A percentile compares a stretch with the other conserved stretches of the same genome.
Conservation (phyloP, 2,329 filamentous ascomycete genomes). For the Aspergillus vadensis region DNA sequence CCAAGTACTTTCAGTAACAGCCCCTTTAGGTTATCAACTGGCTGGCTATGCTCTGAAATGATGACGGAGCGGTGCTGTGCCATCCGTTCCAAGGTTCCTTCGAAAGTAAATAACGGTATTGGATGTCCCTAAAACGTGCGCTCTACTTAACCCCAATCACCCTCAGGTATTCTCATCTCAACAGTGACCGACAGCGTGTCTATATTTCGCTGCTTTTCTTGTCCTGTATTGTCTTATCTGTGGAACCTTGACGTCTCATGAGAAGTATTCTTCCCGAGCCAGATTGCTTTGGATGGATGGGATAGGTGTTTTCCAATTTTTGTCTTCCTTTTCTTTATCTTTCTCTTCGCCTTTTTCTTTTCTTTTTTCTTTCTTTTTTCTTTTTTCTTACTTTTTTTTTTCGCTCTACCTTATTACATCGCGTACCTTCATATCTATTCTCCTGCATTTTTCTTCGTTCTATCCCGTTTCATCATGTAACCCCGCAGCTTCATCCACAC, state of each 20-base stretch:
- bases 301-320: neutral
- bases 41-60: conserved; percentile 21
- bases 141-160: neutral
- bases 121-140: neutral
- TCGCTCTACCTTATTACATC: neutral
- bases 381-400: neutral
- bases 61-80: neutral
- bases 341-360: neutral
- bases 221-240: neutral
- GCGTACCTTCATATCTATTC: no score
- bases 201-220: neutral
- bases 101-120: neutral
- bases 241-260: neutral
- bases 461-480: neutral
- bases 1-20: conserved; percentile 7
- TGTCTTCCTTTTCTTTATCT: neutral
- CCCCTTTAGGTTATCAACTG: conserved; percentile 26
- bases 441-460: no score
- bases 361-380: neutral
- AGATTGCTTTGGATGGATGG: neutral
- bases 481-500: neutral
- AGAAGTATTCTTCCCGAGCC: neutral
- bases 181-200: neutral
- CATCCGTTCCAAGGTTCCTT: neutral
- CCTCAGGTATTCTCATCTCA: neutral